Base-by-base conservation (phyloP, 2,329 filamentous ascomycete species). In the Cytospora mali region DNA sequence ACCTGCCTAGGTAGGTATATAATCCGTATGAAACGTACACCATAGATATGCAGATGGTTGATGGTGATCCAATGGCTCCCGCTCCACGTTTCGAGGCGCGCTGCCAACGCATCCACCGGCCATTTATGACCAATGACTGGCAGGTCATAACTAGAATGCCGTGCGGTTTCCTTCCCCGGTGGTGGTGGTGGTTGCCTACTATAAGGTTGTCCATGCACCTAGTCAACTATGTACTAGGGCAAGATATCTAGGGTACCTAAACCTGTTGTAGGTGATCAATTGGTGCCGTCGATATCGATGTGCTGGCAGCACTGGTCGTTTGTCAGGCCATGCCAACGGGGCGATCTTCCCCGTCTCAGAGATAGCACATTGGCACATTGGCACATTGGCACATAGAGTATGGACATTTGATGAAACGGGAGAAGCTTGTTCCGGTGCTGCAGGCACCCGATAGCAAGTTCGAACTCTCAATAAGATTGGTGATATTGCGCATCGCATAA, bases 71-170 rank as follows among this genome's bases (percentile, higher is more conserved):
- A 57, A 33, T 64, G 62, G 53, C n/a, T 27, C 33, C 31, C 59
- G 23, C 35, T 61, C 25, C 31, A 35, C 42, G 48, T 14, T n/a
- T 49, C 27, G 29, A 35, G 54, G 56, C 55, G 62, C 53, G 59
- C 53, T 61, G 62, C 62, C 62, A 64, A 58, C 62, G 62, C 62
- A 64, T 62, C 42, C 31, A 52, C 28, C n/a, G 10, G n/a, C 14
- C 7, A 23, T 9, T 46, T 9, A 10, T 46, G 33, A 23, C 62
- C 52, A 64, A 61, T 64, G 33, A 49, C 4, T 23, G 42, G n/a
- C 42, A n/a, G n/a, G 21, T 11, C 7, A 21, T 21, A 11, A 46
- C 42, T n/a, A 46, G 42, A n/a, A 23, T 46, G n/a, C 42, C 42
- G n/a, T 46, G 39, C 16, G 6, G 10, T 46, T 21, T 46, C 9